These are phyloP conservation scores for Medicago lupulina DNA, from an alignment of 306 rosid species.

Conservation along the genomic window DNA sequence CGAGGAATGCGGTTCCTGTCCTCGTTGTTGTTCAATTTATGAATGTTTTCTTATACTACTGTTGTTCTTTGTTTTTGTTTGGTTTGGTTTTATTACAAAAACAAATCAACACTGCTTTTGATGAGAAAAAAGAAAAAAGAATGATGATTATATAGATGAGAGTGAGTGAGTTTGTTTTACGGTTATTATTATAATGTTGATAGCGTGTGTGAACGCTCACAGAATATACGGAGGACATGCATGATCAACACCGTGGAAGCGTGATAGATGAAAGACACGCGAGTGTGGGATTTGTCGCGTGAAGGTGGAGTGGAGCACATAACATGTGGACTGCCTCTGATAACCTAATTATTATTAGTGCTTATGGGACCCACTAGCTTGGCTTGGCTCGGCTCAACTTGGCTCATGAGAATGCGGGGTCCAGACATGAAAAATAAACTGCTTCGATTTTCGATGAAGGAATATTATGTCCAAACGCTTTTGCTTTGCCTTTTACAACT, in stretches of 20 bases:
- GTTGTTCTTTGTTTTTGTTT: background rate
- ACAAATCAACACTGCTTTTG: conserved; percentile 8
- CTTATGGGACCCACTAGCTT: conserved; percentile 35
- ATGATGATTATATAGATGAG: conserved; percentile 25
- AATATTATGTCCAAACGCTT: conserved; percentile 36
- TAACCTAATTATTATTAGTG: conserved; percentile 55
- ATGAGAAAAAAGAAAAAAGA: background rate
- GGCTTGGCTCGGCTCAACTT: conserved; percentile 12
- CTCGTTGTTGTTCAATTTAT: conserved; percentile 1
- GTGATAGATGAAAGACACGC: conserved; percentile 4
- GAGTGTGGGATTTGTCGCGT: conserved; percentile 44
- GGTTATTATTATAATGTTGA: conserved; percentile 3
- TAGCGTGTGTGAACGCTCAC: conserved; percentile 18
- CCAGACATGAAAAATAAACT: background rate
- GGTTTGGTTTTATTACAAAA: background rate
- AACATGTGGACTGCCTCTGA: conserved; percentile 45
- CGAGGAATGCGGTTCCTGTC: conserved; percentile 60
- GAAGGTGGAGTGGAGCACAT: conserved; percentile 40
- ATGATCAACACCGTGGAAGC: background rate
- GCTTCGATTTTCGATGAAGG: conserved; percentile 36
- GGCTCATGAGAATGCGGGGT: conserved; percentile 1
- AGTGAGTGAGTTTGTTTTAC: conserved; percentile 1
- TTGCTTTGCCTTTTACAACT: conserved; percentile 33
- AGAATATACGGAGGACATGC: background rate
- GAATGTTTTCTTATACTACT: background rate